Evolutionary conservation across 768 basidiomycete species (phyloP), one percentile per base, ranked within the genome.

Genomic region (Agaricus sinodeliciosus): DNA sequence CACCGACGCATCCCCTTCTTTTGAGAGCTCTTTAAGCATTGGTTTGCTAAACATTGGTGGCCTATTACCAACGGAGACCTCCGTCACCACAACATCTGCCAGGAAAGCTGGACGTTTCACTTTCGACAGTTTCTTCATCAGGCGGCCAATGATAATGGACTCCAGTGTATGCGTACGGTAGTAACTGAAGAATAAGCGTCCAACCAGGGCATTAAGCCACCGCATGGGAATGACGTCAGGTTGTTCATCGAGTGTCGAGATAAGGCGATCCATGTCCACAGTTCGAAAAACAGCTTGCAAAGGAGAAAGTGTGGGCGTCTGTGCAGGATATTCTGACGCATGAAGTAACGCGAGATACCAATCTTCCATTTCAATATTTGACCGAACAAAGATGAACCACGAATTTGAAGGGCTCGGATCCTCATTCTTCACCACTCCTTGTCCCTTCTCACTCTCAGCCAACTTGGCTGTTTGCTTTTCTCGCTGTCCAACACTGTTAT

Each of bases 141-240:
- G 74, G 35, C 87, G 81, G 37, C 78, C 77, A 58, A 95, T 88
- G 69, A 98, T 91, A 63, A 84, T 86, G 22, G 82, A 73, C 64
- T 98, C 95, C 50, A 97, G 73, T 26, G 70, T 71, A 48, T 85
- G 78, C 0, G 94, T 99, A 50, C 82, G 82, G 70, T 96, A 95
- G 63, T 89, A 83, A 59, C 87, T 87, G 71, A 95, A 90, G 74
- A 97, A 97, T 11, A 97, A 63, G 16, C 96, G 85, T 3, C 94
- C 96, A 55, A 98, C 70, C 50, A 98, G 72, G 0, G 93, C 96
- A 63, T 99, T 99, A 44, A 97, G 72, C 96, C 96, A 99, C 3
- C 95, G 86, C 81, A 94, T 92, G 2, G 94, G 94, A 54, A 97
- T 94, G 56, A 94, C 87, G 65, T 99, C 95, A 2, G 96, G 90